phyloP scores from a whole-genome alignment of 306 rosid genomes.

The Erythrophleum fordii region DNA sequence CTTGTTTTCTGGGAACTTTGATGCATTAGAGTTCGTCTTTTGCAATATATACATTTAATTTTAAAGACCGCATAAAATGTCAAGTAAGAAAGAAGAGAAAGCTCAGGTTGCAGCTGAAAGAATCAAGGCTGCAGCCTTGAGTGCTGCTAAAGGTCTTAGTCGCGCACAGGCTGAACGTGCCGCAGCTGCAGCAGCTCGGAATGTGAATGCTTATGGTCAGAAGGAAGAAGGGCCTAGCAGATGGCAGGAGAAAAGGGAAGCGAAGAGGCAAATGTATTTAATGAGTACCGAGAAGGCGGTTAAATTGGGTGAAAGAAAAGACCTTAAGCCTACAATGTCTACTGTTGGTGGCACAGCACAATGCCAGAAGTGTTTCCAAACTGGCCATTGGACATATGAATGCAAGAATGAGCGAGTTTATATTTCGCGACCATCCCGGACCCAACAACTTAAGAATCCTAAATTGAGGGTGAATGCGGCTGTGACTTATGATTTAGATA shows the following conservation, averaged over 20 bases:
- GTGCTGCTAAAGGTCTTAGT: conserved; percentile 95
- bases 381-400: conserved; percentile 96
- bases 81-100: conserved; percentile 96
- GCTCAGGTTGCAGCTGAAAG: conserved; percentile 93
- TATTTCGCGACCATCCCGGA: conserved; percentile 91
- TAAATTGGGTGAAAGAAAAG: conserved; percentile 90
- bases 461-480: conserved; percentile 71
- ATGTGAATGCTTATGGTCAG: conserved; percentile 98
- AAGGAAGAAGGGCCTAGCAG: conserved; percentile 99
- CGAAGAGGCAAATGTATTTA: conserved; percentile 98
- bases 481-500: conserved; percentile 58
- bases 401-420: conserved; percentile 96
- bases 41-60: conserved; percentile 62
- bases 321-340: conserved; percentile 62
- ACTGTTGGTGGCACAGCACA: conserved; percentile 61
- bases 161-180: conserved; percentile 99
- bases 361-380: conserved; percentile 91
- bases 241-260: conserved; percentile 99
- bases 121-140: conserved; percentile 95
- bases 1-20: neutral
- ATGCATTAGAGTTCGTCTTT: neutral
- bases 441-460: conserved; percentile 91
- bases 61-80: conserved; percentile 87
- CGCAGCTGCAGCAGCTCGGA: conserved; percentile 91
- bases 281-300: conserved; percentile 99